Base-by-base conservation (phyloP, 202 grass and related monocot genomes). In the Cymbopogon flexuosus region DNA sequence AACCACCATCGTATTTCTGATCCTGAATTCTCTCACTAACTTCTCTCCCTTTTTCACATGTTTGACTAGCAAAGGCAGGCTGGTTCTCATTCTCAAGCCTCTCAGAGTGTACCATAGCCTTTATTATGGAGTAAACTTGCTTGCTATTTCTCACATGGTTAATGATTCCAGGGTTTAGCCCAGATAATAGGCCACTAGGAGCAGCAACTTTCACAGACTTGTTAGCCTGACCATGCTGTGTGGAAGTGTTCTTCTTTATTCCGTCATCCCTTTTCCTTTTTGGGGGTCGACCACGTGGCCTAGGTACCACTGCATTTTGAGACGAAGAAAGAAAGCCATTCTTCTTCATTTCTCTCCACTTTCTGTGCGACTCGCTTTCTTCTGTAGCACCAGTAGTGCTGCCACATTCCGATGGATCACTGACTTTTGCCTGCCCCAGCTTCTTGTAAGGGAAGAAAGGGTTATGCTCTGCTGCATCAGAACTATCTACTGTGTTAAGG, bases 101-200 rank as follows among this genome's bases (percentile, higher is more conserved):
- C 85, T 97, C 91, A 5, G 89, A 90, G 29, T 16, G 88, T 23
- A 99, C 96, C 75, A 99, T 88, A 54, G 92, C 87, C 85, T 96
- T 86, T 88, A 99, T 99, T 78, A 99, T 99, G 67, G 96, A 91
- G 64, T 94, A 90, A 27, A 99, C 96, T 82, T 99, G 96, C 65
- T 99, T 99, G 81, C 92, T 99, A 71, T 99, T 99, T 82, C 96
- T 93, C 7, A 99, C 92, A 85, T 99, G 96, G 60, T 99, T 99
- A 77, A 99, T 99, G 43, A 99, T 99, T 83, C 96, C 96, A 63
- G 96, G 96, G 75, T 96, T 99, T 63, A 99, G 80, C 67, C 92
- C 96, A 70, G 90, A 91, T 75, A 99, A 92, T 62, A 99, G 65
- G 29, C 96, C 96, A 89, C 92, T 93, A 24, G 96, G 96, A 84